These are phyloP conservation scores for Triticum monococcum DNA, from an alignment of 176 grass and related monocot species.

Conservation along the genomic window DNA sequence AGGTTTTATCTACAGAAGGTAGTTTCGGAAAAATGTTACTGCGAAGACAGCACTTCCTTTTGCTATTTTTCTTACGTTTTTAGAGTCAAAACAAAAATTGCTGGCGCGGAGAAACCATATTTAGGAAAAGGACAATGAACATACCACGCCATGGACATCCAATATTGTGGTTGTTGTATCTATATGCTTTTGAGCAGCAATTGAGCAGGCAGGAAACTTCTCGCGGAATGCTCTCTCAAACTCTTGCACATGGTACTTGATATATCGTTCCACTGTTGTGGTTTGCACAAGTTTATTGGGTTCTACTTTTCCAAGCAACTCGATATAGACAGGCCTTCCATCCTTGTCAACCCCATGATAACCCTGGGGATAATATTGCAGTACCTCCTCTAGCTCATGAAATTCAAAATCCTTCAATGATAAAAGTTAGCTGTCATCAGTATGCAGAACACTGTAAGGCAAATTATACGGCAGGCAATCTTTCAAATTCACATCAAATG, in stretches of 20 bases:
- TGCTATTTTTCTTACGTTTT: conserved; percentile 16
- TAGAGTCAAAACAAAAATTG: not conserved
- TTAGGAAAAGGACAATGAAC: conserved; percentile 23
- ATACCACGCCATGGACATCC: conserved; percentile 97
- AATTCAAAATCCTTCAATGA: conserved; percentile 92
- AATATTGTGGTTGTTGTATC: conserved; percentile 92
- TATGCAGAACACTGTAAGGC: not conserved
- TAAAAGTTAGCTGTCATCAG: conserved; percentile 28
- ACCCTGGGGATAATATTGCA: conserved; percentile 87
- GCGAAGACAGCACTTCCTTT: not conserved
- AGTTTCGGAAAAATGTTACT: not conserved
- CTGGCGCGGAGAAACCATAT: conserved; percentile 24
- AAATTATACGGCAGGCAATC: not conserved
- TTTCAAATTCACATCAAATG: not conserved
- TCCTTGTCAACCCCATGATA: conserved; percentile 97
- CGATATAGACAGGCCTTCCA: conserved; percentile 95
- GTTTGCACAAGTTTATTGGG: conserved; percentile 89
- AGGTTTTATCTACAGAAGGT: not conserved
- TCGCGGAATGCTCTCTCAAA: conserved; percentile 93
- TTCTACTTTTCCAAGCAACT: conserved; percentile 92
- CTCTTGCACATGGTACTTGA: conserved; percentile 94
- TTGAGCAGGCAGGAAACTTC: conserved; percentile 90
- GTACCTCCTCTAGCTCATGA: conserved; percentile 89
- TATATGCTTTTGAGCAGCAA: conserved; percentile 91
- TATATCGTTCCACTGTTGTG: conserved; percentile 83